Evolutionary conservation across 495 filamentous ascomycete species (phyloP), one percentile per base, ranked within the genome.

Genomic region (Xylaria castorea): DNA sequence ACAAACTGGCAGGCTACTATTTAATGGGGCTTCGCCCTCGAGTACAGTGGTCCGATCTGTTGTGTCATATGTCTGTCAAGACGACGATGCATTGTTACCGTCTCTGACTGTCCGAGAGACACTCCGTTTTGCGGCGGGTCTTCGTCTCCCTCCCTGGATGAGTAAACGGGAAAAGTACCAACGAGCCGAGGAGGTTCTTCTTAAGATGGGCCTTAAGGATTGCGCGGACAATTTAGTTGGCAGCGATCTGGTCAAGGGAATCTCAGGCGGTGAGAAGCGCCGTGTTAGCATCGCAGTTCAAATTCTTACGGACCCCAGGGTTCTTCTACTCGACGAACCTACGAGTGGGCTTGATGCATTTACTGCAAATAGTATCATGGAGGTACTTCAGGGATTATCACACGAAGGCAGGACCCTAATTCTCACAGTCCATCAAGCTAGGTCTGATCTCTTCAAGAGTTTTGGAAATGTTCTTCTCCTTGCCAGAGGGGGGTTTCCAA

Each of bases 331-430:
- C 1, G 92, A 94, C 75, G 92, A 94, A 73, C 92, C 92, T 32
- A 93, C 91, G 0, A 92, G 90, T 36, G 92, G 92, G 0, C 81
- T 94, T 3, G 92, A 94, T 79, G 91, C 92, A 1, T 93, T 93
- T 73, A 93, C 91, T 3, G 91, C 92, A 22, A 87, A 86, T 55
- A 93, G 92, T 3, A 92, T 94, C 55, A 87, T 94, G 65, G 88
- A 91, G 72, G 91, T 93, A 9, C 82, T 94, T 8, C 84, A 87
- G 44, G 88, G 86, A 4, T 79, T 94, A 12, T 91, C 92, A 9
- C 85, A 87, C n/a, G 91, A 93, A 81, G 92, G 92, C 18, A 86
- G 92, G 20, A 94, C 91, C 0, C 68, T 94, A 5, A 87, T 94
- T 46, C 85, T 92, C 25, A 93, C 91, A 0, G 91, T 94, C 32